Evolutionary conservation across 176 grass and related monocot genomes (phyloP).

Genomic region (Guadua angustifolia): DNA sequence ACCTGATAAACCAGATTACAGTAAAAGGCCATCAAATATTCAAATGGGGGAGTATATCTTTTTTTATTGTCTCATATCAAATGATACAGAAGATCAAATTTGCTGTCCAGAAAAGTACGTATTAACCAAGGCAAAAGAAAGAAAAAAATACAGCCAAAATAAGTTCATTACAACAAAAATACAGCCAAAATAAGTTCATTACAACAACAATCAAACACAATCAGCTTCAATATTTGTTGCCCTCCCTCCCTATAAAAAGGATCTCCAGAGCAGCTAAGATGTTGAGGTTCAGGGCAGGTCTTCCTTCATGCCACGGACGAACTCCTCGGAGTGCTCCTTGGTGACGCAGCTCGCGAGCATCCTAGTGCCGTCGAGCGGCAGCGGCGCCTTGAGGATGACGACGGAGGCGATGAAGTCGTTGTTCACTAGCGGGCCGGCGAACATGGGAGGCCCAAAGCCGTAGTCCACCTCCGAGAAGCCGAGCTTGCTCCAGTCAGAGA

Average conservation of each 20-base stretch:
- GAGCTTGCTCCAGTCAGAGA: slow-evolving; percentile 89
- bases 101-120: slow-evolving; percentile 21
- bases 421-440: slow-evolving; percentile 71
- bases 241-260: background rate
- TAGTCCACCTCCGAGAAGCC: slow-evolving; percentile 78
- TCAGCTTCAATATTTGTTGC: background rate
- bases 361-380: slow-evolving; percentile 66
- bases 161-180: slow-evolving; percentile 29
- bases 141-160: slow-evolving; percentile 36
- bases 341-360: slow-evolving; percentile 80
- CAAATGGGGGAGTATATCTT: slow-evolving; percentile 23
- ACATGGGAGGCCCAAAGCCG: slow-evolving; percentile 70
- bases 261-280: slow-evolving; percentile 3
- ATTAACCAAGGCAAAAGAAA: slow-evolving; percentile 29
- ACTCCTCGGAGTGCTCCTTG: slow-evolving; percentile 72
- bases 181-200: background rate
- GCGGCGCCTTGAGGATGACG: slow-evolving; percentile 74
- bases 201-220: slow-evolving; percentile 24
- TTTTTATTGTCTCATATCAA: slow-evolving; percentile 58
- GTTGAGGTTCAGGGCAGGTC: slow-evolving; percentile 42
- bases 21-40: background rate
- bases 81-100: slow-evolving; percentile 39
- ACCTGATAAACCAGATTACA: background rate
- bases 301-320: slow-evolving; percentile 55
- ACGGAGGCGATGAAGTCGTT: slow-evolving; percentile 85